Conservation (phyloP, 371 early-diverging fungal genomes). For the Basidiobolus meristosporus region DNA sequence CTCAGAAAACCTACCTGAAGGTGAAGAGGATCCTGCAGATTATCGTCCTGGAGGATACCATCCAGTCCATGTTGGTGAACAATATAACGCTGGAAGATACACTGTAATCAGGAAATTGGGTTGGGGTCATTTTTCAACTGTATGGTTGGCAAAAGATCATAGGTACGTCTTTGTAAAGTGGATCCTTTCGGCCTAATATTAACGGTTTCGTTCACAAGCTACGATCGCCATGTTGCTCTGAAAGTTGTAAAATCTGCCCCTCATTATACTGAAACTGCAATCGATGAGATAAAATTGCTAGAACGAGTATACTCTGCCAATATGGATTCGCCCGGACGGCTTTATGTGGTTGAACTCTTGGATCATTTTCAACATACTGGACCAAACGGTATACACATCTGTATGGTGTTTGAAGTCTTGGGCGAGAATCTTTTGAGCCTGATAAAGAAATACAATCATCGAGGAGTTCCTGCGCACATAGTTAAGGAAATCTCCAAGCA, state of each 20-base stretch:
- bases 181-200: no score
- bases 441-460: conserved; percentile 50
- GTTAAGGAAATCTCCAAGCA: conserved; percentile 80
- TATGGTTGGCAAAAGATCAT: conserved; percentile 78
- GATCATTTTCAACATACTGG: conserved; percentile 82
- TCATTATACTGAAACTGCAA: conserved; percentile 89
- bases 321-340: conserved; percentile 25
- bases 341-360: conserved; percentile 59
- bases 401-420: conserved; percentile 94
- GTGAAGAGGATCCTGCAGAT: conserved; percentile 81
- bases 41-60: conserved; percentile 90
- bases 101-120: conserved; percentile 78
- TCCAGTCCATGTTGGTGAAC: conserved; percentile 68
- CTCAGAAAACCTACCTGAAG: no score
- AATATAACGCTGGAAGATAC: conserved; percentile 64
- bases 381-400: conserved; percentile 81
- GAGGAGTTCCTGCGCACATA: conserved; percentile 67
- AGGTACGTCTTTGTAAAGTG: conserved; percentile 32
- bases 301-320: conserved; percentile 52
- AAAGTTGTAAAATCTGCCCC: conserved; percentile 91
- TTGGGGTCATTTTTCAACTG: conserved; percentile 97
- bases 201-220: conserved; percentile 9
- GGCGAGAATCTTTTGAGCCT: conserved; percentile 85
- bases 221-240: conserved; percentile 71
- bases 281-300: conserved; percentile 87